Evolutionary conservation across 495 filamentous ascomycete species (phyloP).

Genomic region (Hypomontagnella monticulosa): DNA sequence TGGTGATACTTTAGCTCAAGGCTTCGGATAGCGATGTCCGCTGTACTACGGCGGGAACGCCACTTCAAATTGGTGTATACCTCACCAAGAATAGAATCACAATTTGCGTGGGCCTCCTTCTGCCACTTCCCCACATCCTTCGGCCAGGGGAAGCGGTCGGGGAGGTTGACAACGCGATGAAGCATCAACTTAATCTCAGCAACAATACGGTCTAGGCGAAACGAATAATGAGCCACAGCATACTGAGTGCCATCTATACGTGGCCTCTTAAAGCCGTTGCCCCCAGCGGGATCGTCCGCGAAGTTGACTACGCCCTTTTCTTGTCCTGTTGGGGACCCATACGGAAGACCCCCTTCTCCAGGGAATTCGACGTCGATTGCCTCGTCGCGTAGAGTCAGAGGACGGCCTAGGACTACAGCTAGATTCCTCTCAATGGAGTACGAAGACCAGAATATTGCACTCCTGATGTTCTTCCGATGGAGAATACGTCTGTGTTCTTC

Average conservation of each 20-base stretch:
- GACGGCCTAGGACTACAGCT: conserved; percentile 58
- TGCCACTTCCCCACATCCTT: conserved; percentile 48
- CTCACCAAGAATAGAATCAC: conserved; percentile 46
- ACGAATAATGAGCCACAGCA: conserved; percentile 50
- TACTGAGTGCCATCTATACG: conserved; percentile 6
- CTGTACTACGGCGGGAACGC: conserved; percentile 10
- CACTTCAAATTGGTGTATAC: conserved; percentile 38
- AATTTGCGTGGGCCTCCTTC: conserved; percentile 45
- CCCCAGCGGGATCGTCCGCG: background rate
- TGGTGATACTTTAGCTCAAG: conserved; percentile 57
- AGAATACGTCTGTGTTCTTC: conserved; percentile 47
- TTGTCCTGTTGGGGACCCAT: background rate
- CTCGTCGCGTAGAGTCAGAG: conserved; percentile 59
- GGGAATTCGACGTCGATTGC: conserved; percentile 57
- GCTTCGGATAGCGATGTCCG: conserved; percentile 37
- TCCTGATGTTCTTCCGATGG: conserved; percentile 54
- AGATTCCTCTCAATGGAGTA: conserved; percentile 58
- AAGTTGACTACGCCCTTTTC: background rate
- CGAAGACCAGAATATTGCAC: conserved; percentile 58
- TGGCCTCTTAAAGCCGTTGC: conserved; percentile 5
- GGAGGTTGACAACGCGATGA: conserved; percentile 54
- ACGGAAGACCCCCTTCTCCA: conserved; percentile 16
- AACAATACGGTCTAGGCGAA: conserved; percentile 53
- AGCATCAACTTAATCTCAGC: conserved; percentile 61
- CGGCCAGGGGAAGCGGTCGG: conserved; percentile 27